Evolutionary conservation across 176 grass and related monocot species (phyloP).

Genomic region (Melocanna baccifera): DNA sequence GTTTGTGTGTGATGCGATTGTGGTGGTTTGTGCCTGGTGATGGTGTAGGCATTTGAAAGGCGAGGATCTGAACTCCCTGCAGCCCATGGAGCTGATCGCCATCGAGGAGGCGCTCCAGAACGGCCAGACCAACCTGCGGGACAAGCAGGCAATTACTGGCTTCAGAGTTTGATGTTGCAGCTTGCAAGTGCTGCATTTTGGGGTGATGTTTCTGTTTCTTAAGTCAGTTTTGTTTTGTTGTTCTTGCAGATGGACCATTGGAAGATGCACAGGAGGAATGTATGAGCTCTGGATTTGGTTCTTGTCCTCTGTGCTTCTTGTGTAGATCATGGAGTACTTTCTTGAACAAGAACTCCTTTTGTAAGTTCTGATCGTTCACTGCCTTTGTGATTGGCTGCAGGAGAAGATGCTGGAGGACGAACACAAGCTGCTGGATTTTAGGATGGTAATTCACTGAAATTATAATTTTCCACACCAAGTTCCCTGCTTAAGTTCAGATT

Average conservation of each 20-base stretch:
- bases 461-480: not conserved
- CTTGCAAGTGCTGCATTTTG: not conserved
- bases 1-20: not conserved
- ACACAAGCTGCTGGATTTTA: constrained; percentile 61
- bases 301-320: not conserved
- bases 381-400: constrained; percentile 36
- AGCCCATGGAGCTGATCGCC: constrained; percentile 77
- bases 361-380: not conserved
- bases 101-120: constrained; percentile 76
- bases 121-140: constrained; percentile 62
- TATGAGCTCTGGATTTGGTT: constrained; percentile 28
- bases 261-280: constrained; percentile 76
- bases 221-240: constrained; percentile 7
- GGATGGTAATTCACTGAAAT: constrained; percentile 49
- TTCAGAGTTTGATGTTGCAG: not conserved
- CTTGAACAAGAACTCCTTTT: not conserved
- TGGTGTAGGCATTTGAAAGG: constrained; percentile 77
- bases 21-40: not conserved
- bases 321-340: not conserved
- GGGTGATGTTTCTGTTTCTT: not conserved
- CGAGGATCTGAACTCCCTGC: constrained; percentile 86
- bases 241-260: constrained; percentile 69
- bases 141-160: constrained; percentile 50
- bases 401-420: constrained; percentile 78
- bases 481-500: not conserved